Evolutionary conservation across 2,329 filamentous ascomycete species (phyloP), one percentile per base, ranked within the genome.

Genomic region (Simplicillium sp.): DNA sequence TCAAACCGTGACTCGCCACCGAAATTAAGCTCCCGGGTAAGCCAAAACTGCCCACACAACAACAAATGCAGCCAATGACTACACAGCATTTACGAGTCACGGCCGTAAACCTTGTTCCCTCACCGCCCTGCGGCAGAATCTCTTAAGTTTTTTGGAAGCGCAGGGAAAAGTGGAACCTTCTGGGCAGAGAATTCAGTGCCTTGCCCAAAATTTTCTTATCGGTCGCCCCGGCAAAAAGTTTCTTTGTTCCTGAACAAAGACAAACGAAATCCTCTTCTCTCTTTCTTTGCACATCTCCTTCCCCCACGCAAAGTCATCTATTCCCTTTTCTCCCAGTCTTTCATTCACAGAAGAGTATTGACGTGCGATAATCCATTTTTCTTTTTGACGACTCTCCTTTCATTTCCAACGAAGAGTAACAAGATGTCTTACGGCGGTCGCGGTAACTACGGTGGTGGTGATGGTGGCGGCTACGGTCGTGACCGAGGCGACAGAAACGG

Each of bases 391-490:
- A 34, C 39, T 29, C 14, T 11, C 28, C 28, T 37, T 38, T 36
- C 42, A n/a, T 33, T 36, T 16, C 36, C 36, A 34, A 28, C 34
- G 20, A 42, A 31, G 39, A 43, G 29, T 39, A 64, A 51, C 43
- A 71, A 72, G 68, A 72, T 69, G 53, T 69, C 67, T 58, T 63
- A 65, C 52, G 56, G 61, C 18, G 59, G 57, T 46, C 55, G 63
- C 46, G 54, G 50, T 51, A 52, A 51, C 36, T 49, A 49, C 46
- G 46, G 52, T 33, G 54, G 54, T 44, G 55, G 48, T 40, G 49
- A 48, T 25, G 52, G 58, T 41, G 55, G 59, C 48, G 57, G 64
- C 50, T 65, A 62, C 46, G 56, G 61, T 50, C 63, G 68, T 62
- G 58, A 68, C 57, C 54, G 61, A 41, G 51, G 55, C 40, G 60